Base-by-base conservation (phyloP, 805 yeast genomes). In the Myxozyma sirexii region DNA sequence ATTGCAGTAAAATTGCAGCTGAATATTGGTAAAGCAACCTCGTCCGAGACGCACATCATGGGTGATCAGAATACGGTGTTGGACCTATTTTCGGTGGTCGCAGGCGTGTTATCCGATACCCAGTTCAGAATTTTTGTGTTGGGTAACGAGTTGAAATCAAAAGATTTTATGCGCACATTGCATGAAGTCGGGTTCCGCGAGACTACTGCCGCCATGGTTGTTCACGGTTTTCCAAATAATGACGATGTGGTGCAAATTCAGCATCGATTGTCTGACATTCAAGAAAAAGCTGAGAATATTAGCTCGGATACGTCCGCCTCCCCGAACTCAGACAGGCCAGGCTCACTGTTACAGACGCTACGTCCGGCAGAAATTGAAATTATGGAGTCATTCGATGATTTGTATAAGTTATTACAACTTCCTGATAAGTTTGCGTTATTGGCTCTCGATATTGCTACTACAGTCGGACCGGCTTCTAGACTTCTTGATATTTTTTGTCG, bases 171-270 rank as follows among this genome's bases (percentile, higher is more conserved):
- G 17, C 39, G 43, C 46, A 38, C 44, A 3, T 48, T 60, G 13
- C 44, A 46, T 12, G 60, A 56, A 1, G 55, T 50, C n/a, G 64
- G 64, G 15, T 59, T 56, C n/a, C 43, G 54, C 15, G 57, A 49
- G 2, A 43, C 47, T 12, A 59, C 63, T 4, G 59, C 63, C 13
- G 52, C 51, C 2, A 55, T 59, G 59, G 54, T 55, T 4, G 56
- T 59, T 35, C 21, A 38, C 6, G 47, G 53, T 7, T 29, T 33
- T 27, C 39, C 41, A 13, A 8, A 37, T 2, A 17, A 37, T 21
- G 49, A 13, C n/a, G 43, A 41, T 17, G 23, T 2, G 8, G 48
- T 6, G 39, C 38, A 33, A 29, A 38, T 54, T 27, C 19, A 29
- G 21, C 26, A 33, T 19, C 46, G 44, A 8, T 26, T 41, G 26